A percentile compares a stretch with the other conserved stretches of the same genome.
Conservation (phyloP, 371 early-diverging fungal genomes). For the Mucor indicus region DNA sequence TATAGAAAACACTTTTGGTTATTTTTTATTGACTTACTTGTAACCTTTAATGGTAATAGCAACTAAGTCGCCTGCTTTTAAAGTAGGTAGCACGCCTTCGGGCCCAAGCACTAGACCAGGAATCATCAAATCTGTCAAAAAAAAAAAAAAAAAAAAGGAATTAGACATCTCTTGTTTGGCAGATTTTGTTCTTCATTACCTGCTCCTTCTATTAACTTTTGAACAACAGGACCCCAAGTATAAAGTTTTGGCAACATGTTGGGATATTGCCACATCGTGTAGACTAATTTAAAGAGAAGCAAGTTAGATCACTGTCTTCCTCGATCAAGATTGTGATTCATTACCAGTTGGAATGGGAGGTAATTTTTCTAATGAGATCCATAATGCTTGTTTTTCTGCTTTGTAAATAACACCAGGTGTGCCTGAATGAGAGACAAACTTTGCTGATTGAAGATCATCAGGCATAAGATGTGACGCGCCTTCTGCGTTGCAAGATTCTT, state of each 20-base stretch:
- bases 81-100: conserved; percentile 41
- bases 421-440: conserved; percentile 58
- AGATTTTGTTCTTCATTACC: conserved; percentile 18
- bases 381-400: conserved; percentile 54
- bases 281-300: conserved; percentile 50
- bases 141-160: background rate
- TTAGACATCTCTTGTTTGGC: too few species aligned
- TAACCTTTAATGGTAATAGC: conserved; percentile 55
- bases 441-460: conserved; percentile 59
- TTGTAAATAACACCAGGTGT: conserved; percentile 60
- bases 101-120: conserved; percentile 55
- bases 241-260: conserved; percentile 56
- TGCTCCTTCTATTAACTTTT: conserved; percentile 65
- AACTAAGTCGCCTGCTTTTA: conserved; percentile 50
- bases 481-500: conserved; percentile 25
- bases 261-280: conserved; percentile 66
- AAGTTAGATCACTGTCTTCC: too few species aligned
- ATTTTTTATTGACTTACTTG: conserved; percentile 21
- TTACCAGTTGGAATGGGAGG: conserved; percentile 44
- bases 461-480: conserved; percentile 44
- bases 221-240: conserved; percentile 60
- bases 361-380: conserved; percentile 50
- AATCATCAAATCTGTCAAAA: conserved; percentile 55
- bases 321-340: too few species aligned
- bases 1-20: too few species aligned